Percentiles rank a stretch among this genome's conserved stretches.
Evolutionary conservation across 352 stramenopile species (phyloP).

Genomic region (Globisporangium okanoganense): DNA sequence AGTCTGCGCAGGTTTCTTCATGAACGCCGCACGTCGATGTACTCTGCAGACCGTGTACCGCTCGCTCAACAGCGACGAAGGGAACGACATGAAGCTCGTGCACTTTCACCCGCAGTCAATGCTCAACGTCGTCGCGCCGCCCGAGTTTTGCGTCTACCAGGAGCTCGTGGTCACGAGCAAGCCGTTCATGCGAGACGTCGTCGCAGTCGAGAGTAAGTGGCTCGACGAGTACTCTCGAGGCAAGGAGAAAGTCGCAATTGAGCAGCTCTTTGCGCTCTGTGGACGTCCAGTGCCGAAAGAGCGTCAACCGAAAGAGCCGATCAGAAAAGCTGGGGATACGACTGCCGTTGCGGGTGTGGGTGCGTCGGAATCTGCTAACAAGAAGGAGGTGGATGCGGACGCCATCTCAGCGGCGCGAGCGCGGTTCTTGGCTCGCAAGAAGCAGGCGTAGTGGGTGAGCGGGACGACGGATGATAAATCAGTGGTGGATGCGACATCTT

Average conservation of each 20-base stretch:
- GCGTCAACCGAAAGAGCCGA: background rate
- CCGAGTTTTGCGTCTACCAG: slow-evolving; percentile 61
- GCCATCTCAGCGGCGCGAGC: slow-evolving; percentile 36
- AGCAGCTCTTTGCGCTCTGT: slow-evolving; percentile 49
- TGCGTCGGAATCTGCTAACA: background rate
- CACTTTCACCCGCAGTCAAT: slow-evolving; percentile 67
- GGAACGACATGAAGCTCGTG: slow-evolving; percentile 38
- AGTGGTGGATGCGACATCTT: slow-evolving; percentile 3
- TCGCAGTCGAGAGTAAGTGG: slow-evolving; percentile 52
- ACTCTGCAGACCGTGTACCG: slow-evolving; percentile 66
- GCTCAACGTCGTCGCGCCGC: slow-evolving; percentile 40
- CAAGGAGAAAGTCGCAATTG: slow-evolving; percentile 25
- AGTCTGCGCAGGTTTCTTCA: slow-evolving; percentile 68
- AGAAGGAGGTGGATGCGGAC: slow-evolving; percentile 20
- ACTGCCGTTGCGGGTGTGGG: background rate
- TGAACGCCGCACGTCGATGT: slow-evolving; percentile 55
- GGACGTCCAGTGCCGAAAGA: slow-evolving; percentile 23
- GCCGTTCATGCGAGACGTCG: slow-evolving; percentile 56
- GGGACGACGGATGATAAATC: background rate
- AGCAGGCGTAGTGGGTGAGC: slow-evolving; percentile 4
- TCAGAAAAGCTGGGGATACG: slow-evolving; percentile 1
- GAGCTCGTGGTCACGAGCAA: slow-evolving; percentile 73
- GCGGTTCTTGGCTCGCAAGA: slow-evolving; percentile 42
- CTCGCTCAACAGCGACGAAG: slow-evolving; percentile 14
- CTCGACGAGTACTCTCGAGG: slow-evolving; percentile 35